Conservation (phyloP, 2,329 filamentous ascomycete genomes). For the Colletotrichum phormii region DNA sequence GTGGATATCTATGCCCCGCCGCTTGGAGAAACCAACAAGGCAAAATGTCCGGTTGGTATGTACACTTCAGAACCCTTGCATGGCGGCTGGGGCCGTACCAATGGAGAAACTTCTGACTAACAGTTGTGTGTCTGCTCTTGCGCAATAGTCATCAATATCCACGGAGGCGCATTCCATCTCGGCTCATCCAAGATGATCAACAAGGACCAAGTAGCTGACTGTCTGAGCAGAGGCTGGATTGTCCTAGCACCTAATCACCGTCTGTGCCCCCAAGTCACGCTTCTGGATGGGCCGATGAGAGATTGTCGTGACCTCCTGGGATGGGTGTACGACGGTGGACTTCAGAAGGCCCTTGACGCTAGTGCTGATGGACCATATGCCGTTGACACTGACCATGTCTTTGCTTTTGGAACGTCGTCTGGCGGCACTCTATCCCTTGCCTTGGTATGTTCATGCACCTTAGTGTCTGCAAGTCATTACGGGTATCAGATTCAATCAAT, state of each 20-base stretch:
- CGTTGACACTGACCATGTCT: slow-evolving; percentile 45
- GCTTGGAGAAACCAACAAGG: neutral
- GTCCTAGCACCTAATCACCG: slow-evolving; percentile 49
- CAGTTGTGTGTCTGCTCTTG: neutral
- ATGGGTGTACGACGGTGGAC: slow-evolving; percentile 47
- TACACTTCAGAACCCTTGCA: neutral
- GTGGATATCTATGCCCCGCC: slow-evolving; percentile 44
- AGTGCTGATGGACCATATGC: slow-evolving; percentile 23
- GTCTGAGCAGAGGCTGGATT: slow-evolving; percentile 51
- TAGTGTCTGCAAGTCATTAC: neutral
- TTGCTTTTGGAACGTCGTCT: slow-evolving; percentile 51
- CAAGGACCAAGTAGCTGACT: slow-evolving; percentile 50
- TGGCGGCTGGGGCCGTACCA: neutral
- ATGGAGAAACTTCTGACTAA: slow-evolving; percentile 11
- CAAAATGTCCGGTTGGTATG: slow-evolving; percentile 26
- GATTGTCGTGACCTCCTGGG: slow-evolving; percentile 49
- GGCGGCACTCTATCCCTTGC: slow-evolving; percentile 49
- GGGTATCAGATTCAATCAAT: too few species aligned
- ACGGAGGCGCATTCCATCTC: slow-evolving; percentile 58
- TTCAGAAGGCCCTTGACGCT: slow-evolving; percentile 40
- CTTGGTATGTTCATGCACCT: slow-evolving; percentile 44
- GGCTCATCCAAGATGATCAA: slow-evolving; percentile 53
- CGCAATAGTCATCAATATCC: slow-evolving; percentile 52
- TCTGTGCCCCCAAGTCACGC: slow-evolving; percentile 47
- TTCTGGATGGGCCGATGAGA: slow-evolving; percentile 45